Base-by-base conservation (phyloP, 1,139 yeast genomes). In the Geotrichum cucujoidarum region DNA sequence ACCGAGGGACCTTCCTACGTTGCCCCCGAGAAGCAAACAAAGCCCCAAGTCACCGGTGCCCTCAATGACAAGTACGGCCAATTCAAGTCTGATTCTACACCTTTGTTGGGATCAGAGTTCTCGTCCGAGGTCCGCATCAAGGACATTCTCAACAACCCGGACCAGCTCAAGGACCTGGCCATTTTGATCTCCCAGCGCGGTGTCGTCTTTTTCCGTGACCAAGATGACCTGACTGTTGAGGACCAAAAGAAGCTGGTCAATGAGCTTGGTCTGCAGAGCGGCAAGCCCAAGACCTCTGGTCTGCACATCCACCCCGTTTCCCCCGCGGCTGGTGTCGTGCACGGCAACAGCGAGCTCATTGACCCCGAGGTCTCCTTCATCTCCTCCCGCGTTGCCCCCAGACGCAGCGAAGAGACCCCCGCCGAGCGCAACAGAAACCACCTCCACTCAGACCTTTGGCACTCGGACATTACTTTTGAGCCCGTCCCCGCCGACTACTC, bases 281-380 rank as follows among this genome's bases (percentile, higher is more conserved):
- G 81, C 41, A 87, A 83, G 61, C 86, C 87, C 20, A 74, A 72
- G 48, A 76, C 83, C 5, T 75, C 83, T 13, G 85, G 86, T 17
- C 77, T 84, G 5, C 89, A 63, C 50, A 60, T 61, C 34, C 67
- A 63, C 45, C 67, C 67, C 13, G 57, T 60, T 20, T 72, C 62
- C 16, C 56, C 63, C 2, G 63, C 62, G 18, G 65, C 64, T 10
- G 66, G 66, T 10, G 40, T 35, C 16, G 27, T 61, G 32, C 50
- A 55, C 17, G 49, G 47, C n/a, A 56, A 53, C n/a, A 34, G 41
- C 20, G 44, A 46, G 2, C 48, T 50, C 40, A 51, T 55, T 25
- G 59, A 56, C 31, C 61, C 60, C 17, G 54, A 51, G 18, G 42
- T 48, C 18, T 40, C 45, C 27, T 47, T 43, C 21, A 49, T 62